Evolutionary conservation across 139 green algal genomes (phyloP).

Genomic region (Deuterostichococcus epilithicus): DNA sequence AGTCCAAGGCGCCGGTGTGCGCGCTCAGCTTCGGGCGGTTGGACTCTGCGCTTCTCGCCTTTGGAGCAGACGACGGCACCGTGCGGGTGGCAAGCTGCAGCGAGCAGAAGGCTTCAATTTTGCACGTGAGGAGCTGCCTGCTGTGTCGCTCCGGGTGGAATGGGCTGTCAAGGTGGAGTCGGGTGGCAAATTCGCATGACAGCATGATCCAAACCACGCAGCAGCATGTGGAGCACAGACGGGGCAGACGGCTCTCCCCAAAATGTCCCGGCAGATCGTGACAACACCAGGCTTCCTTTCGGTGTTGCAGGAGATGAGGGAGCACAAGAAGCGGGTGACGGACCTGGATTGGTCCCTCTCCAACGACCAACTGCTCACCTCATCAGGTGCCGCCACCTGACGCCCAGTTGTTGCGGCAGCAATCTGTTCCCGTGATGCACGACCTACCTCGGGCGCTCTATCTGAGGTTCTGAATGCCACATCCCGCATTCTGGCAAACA

Average conservation of each 20-base stretch:
- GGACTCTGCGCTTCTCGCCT: background rate
- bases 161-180: too few species aligned
- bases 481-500: too few species aligned
- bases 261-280: too few species aligned
- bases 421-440: background rate
- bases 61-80: background rate
- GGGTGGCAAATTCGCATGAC: too few species aligned
- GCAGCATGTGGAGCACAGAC: too few species aligned
- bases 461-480: background rate
- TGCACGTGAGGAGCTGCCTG: background rate
- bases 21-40: background rate
- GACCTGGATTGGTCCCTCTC: slow-evolving; percentile 31
- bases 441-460: too few species aligned
- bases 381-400: slow-evolving; percentile 9
- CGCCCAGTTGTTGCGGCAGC: background rate
- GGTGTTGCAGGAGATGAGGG: slow-evolving; percentile 8
- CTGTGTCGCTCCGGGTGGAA: too few species aligned
- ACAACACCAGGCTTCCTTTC: background rate
- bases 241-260: too few species aligned
- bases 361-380: slow-evolving; percentile 26
- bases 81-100: background rate
- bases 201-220: too few species aligned
- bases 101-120: background rate
- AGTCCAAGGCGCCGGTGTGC: background rate
- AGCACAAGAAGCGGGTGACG: slow-evolving; percentile 20